Conservation (phyloP, 1,139 yeast genomes). For the Candida freyschussii region DNA sequence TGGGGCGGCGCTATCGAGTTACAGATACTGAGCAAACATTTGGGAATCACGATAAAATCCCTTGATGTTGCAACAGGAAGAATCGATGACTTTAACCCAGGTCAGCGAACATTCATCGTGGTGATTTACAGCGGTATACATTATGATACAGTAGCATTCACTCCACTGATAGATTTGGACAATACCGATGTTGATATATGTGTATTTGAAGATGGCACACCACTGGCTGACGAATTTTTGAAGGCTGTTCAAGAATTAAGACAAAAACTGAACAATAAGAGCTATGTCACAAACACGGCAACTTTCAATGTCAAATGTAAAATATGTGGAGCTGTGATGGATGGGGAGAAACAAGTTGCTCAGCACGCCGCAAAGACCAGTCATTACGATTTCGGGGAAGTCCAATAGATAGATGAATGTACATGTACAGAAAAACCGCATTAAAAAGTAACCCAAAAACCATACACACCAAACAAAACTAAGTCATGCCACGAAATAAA, state of each 20-base stretch:
- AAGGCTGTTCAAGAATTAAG: conserved; percentile 41
- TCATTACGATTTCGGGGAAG: conserved; percentile 64
- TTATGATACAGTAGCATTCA: conserved; percentile 58
- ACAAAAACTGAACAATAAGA: conserved; percentile 41
- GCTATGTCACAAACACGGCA: conserved; percentile 66
- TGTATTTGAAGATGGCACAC: conserved; percentile 34
- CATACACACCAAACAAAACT: neutral
- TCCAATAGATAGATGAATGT: conserved; percentile 17
- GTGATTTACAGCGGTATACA: conserved; percentile 72
- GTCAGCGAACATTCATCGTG: conserved; percentile 40
- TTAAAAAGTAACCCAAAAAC: neutral
- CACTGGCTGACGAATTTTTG: conserved; percentile 30
- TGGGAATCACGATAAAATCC: conserved; percentile 52
- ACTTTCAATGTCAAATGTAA: conserved; percentile 56
- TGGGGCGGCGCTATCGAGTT: conserved; percentile 91
- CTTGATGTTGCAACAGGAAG: conserved; percentile 65
- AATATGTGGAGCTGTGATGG: conserved; percentile 46
- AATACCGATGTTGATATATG: conserved; percentile 33
- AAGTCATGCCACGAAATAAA: conserved; percentile 1
- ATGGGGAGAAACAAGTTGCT: conserved; percentile 65
- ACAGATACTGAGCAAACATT: conserved; percentile 54
- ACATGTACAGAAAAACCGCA: conserved; percentile 3
- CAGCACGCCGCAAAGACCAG: conserved; percentile 63
- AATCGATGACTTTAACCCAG: conserved; percentile 52
- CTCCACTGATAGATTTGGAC: conserved; percentile 28